Evolutionary conservation across 179 eudicot species (phyloP), one percentile per base, ranked within the genome.

Genomic region (Beta macrorhiza): DNA sequence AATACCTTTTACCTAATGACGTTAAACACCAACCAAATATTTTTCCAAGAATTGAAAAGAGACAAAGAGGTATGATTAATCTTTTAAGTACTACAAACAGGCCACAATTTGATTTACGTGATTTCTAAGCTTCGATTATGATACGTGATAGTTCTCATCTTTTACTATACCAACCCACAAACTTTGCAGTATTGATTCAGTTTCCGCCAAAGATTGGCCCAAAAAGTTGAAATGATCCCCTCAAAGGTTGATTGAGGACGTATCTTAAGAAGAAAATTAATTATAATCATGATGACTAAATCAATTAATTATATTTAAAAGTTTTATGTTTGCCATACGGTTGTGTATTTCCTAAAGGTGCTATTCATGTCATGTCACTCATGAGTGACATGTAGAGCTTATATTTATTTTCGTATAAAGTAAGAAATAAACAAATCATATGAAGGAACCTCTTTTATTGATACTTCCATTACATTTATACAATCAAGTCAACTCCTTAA

Each of bases 291-390:
- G 52, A 69, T 69, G 17, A 44, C 53, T 69, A 7, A 69, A 69
- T 69, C 73, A 69, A 68, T 42, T 51, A 68, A 67, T 67, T 25
- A 68, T 44, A 68, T 7, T 14, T 20, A 6, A 69, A 37, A 47
- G 14, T 37, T 67, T 4, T 15, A 2, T 37, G 29, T 69, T 42
- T 6, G 52, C 2, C 51, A 42, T 5, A 29, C 12, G 76, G 32
- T 52, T 73, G 83, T 83, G 77, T 14, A 79, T 75, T 87, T 85
- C 82, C 22, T 42, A 83, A 84, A 77, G 88, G 85, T 85, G 80
- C 80, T 85, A 83, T 87, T 87, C 85, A 81, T 79, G 87, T 85
- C 88, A 77, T 73, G 76, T 73, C 76, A 51, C 62, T 73, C 78
- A 61, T 65, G 22, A 71, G 57, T 81, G 72, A 77, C 79, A 52